Evolutionary conservation across 1,284 basidiomycete species (phyloP), one percentile per base, ranked within the genome.

Genomic region (Pisolithus thermaeus): DNA sequence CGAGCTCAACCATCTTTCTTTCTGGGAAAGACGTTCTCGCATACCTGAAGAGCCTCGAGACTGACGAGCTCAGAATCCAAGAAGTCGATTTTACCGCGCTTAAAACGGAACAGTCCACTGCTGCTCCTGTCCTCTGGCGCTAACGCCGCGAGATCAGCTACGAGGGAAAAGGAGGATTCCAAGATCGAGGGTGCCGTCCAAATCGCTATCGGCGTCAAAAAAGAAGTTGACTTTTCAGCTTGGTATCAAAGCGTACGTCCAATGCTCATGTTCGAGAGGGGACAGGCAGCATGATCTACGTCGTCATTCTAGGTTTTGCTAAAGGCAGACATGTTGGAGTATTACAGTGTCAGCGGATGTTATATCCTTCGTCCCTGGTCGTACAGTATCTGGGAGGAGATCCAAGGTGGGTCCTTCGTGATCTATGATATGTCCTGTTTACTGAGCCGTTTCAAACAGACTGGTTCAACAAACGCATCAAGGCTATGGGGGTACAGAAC

Each of bases 301-400:
- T 40, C 25, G 18, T 37, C 39, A 14, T 22, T 14, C 46, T 60
- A 96, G 90, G 94, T 97, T n/a, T 76, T 99, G 56, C 77, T 96
- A 70, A 98, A 99, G 76, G 92, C 94, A 23, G 95, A 99, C 64
- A 98, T 99, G 96, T 74, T 99, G 52, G 97, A 99, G 67, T 99
- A 99, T 74, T 99, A 99, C 74, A 95, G 87, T 69, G 94, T 99
- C 63, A 95, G 92, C 57, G 97, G 96, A 25, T 99, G 96, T 69
- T 99, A 99, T 73, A 97, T 99, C 64, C 84, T 99, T 56, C 95
- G 94, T 69, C 97, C 97, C 0, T 94, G 92, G 89, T 96, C 93
- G 7, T 99, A 92, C 73, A 86, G 83, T 62, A 94, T 99, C 65
- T 99, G 97, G 97, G 92, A 98, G 68, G 80, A 79, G 53, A 97